Conservation (phyloP, 2,329 filamentous ascomycete genomes). For the Coniochaeta sp. region DNA sequence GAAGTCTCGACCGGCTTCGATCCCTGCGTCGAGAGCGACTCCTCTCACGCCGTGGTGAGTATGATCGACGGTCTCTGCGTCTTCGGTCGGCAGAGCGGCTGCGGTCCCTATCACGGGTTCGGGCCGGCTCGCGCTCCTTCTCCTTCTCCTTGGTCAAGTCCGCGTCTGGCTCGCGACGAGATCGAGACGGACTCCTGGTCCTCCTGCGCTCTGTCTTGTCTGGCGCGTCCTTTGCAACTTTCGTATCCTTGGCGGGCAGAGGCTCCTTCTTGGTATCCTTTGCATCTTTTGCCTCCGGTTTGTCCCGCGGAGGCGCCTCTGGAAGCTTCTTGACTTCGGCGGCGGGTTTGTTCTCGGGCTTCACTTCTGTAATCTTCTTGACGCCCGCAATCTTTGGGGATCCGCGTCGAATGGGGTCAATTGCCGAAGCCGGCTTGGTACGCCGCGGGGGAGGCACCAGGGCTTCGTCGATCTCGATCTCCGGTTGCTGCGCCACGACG, state of each 20-base stretch:
- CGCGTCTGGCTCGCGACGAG: slow-evolving; percentile 13
- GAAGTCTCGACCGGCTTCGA: slow-evolving; percentile 17
- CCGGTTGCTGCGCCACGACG: slow-evolving; percentile 38
- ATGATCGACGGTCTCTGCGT: slow-evolving; percentile 14
- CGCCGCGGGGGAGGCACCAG: slow-evolving; percentile 48
- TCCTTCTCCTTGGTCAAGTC: slow-evolving; percentile 23
- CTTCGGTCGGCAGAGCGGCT: slow-evolving; percentile 18
- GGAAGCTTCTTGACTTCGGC: slow-evolving; percentile 18
- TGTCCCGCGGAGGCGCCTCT: slow-evolving; percentile 13
- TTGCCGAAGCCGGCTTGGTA: slow-evolving; percentile 47
- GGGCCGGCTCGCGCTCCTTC: slow-evolving; percentile 23
- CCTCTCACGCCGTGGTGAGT: slow-evolving; percentile 12
- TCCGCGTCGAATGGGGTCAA: slow-evolving; percentile 46
- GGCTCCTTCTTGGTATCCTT: slow-evolving; percentile 11
- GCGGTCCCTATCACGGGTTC: slow-evolving; percentile 24
- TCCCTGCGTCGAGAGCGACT: slow-evolving; percentile 18
- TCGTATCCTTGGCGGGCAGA: slow-evolving; percentile 5
- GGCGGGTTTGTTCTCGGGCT: slow-evolving; percentile 14
- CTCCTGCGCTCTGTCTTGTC: slow-evolving; percentile 23
- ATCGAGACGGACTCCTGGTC: slow-evolving; percentile 18
- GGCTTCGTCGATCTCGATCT: slow-evolving; percentile 49
- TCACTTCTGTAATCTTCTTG: slow-evolving; percentile 26
- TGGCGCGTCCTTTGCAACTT: slow-evolving; percentile 15
- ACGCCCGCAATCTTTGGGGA: slow-evolving; percentile 33
- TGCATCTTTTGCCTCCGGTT: slow-evolving; percentile 11